Base-by-base conservation (phyloP, 805 yeast species). In the Wickerhamomyces bovis region DNA sequence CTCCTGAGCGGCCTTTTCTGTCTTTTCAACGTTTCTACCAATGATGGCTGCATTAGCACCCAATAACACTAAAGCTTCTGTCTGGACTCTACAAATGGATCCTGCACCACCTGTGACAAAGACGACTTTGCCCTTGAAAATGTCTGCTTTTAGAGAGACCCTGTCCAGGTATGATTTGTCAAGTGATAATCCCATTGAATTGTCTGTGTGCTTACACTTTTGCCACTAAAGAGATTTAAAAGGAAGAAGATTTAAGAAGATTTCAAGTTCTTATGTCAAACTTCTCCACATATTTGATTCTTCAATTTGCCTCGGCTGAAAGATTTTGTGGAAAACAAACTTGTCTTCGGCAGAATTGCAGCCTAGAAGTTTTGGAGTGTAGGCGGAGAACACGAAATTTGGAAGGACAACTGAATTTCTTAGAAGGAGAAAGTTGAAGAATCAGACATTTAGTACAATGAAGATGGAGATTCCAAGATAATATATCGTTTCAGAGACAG, bases 81-180 rank as follows among this genome's bases (percentile, higher is more conserved):
- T 78, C 64, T 90, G 97, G 6, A 85, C 92, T 42, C 94, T 72
- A 65, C 97, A 90, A 46, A 92, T 90, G n/a, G 96, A 81, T 12
- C 97, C 97, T 2, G 97, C 94, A 13, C 97, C 97, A 6, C 98
- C 98, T 1, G 98, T 92, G 44, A 89, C 87, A 54, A 90, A 85
- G 6, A 81, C 94, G 3, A 88, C 96, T 63, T 89, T 89, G 13
- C 85, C 95, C 48, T 80, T 73, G 70, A 89, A 89, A 36, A 89
- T 57, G 53, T 77, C 85, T 1, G 82, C 78, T 53, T 82, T 81
- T 68, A 71, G 69, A 0, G 65, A 55, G 3, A 67, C 51, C 25
- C 60, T 56, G 3, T 46, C 30, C 6, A 68, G 55, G 50, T 60
- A 70, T 4, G 57, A 46, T 31, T 45, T 15, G 45, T 58, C 62